phyloP scores from a whole-genome alignment of 1,139 yeast genomes.

The Saccharomyces hybrid region DNA sequence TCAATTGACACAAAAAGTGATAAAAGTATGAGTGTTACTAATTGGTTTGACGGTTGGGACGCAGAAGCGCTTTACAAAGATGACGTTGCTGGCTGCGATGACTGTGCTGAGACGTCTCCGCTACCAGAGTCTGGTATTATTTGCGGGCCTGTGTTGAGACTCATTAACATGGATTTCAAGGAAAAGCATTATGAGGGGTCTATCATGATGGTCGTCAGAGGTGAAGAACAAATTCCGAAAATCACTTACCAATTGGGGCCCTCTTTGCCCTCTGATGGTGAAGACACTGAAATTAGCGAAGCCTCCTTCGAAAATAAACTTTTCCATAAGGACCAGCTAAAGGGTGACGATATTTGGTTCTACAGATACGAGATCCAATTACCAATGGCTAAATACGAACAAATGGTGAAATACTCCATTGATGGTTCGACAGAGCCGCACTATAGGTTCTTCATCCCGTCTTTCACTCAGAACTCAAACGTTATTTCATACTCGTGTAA shows the following conservation, averaged over 20 bases:
- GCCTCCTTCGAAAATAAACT: slow-evolving; percentile 43
- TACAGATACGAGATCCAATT: slow-evolving; percentile 56
- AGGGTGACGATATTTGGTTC: slow-evolving; percentile 39
- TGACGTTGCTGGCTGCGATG: slow-evolving; percentile 17
- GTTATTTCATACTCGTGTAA: slow-evolving; percentile 80
- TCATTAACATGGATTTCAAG: slow-evolving; percentile 48
- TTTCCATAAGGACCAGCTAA: slow-evolving; percentile 37
- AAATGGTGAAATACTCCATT: slow-evolving; percentile 52
- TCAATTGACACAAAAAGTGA: not conserved
- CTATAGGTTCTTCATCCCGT: slow-evolving; percentile 33
- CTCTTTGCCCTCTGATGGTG: slow-evolving; percentile 3
- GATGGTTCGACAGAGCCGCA: slow-evolving; percentile 38
- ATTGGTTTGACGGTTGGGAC: slow-evolving; percentile 27
- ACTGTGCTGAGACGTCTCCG: slow-evolving; percentile 20
- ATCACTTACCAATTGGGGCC: slow-evolving; percentile 28
- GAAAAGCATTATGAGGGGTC: slow-evolving; percentile 53
- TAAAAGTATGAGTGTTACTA: not conserved
- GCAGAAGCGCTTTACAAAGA: slow-evolving; percentile 17
- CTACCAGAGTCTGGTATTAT: slow-evolving; percentile 19
- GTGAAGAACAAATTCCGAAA: slow-evolving; percentile 16
- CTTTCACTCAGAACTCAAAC: slow-evolving; percentile 42
- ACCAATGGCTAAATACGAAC: slow-evolving; percentile 42
- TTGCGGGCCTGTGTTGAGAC: slow-evolving; percentile 74
- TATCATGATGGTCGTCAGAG: slow-evolving; percentile 37
- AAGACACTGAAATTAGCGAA: slow-evolving; percentile 11